Conservation (phyloP, 768 basidiomycete species). For the Pleurotus giganteus region DNA sequence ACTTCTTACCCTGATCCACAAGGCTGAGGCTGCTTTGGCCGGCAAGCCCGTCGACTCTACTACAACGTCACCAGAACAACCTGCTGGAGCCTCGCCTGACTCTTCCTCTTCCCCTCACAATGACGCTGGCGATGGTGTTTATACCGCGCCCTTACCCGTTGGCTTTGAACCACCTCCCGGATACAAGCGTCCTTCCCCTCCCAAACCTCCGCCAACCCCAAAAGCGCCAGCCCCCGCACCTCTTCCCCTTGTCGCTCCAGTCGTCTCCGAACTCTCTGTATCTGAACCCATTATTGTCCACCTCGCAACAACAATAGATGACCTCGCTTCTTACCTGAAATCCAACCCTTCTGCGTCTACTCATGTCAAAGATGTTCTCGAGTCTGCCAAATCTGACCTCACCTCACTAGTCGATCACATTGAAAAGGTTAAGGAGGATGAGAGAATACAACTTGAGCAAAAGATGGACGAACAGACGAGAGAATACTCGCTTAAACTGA, state of each 20-base stretch:
- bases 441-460: constrained; percentile 59
- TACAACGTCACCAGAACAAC: constrained; percentile 21
- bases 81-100: constrained; percentile 23
- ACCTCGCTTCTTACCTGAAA: constrained; percentile 81
- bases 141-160: constrained; percentile 76
- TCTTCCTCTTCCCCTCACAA: constrained; percentile 13
- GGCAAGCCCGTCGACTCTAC: constrained; percentile 34
- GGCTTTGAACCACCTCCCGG: constrained; percentile 95
- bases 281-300: constrained; percentile 94
- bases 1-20: constrained; percentile 61
- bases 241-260: constrained; percentile 81
- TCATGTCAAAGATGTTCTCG: constrained; percentile 73
- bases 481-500: constrained; percentile 78
- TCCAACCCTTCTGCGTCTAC: constrained; percentile 65
- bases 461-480: constrained; percentile 79
- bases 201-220: constrained; percentile 38
- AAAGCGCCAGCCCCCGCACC: constrained; percentile 21
- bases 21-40: constrained; percentile 72
- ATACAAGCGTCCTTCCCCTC: constrained; percentile 60
- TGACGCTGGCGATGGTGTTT: constrained; percentile 41
- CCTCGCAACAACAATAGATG: constrained; percentile 90
- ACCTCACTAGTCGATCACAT: constrained; percentile 74
- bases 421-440: constrained; percentile 76
- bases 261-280: constrained; percentile 63
- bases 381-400: constrained; percentile 79